phyloP scores from a whole-genome alignment of 1,284 basidiomycete genomes.

The Ustilago cynodontis region DNA sequence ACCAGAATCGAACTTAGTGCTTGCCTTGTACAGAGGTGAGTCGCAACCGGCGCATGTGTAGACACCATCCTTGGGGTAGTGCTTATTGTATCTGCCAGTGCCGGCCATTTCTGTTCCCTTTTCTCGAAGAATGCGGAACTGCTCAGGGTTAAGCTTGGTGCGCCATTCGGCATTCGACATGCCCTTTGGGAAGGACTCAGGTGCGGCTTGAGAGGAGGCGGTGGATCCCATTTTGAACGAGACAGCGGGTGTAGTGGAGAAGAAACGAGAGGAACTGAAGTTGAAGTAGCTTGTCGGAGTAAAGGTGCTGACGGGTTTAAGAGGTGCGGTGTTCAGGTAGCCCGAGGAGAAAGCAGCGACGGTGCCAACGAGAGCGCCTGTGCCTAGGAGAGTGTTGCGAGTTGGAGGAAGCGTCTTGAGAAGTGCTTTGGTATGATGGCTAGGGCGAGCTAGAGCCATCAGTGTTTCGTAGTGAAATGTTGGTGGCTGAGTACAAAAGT shows the following conservation, averaged over 20 bases:
- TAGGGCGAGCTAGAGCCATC: conserved; percentile 42
- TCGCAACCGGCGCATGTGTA: conserved; percentile 74
- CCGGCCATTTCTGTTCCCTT: conserved; percentile 87
- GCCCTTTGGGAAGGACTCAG: conserved; percentile 52
- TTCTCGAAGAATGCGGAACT: conserved; percentile 87
- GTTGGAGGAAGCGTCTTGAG: conserved; percentile 30
- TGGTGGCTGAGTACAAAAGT: not conserved
- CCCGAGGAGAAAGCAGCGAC: conserved; percentile 31
- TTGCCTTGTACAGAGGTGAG: conserved; percentile 74
- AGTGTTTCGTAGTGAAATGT: not conserved
- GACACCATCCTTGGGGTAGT: conserved; percentile 75
- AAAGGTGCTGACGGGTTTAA: conserved; percentile 4
- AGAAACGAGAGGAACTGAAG: conserved; percentile 14
- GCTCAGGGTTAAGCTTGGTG: conserved; percentile 82
- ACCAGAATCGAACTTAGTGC: conserved; percentile 90
- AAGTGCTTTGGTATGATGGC: conserved; percentile 18
- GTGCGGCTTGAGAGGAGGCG: conserved; percentile 38
- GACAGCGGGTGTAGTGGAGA: conserved; percentile 10
- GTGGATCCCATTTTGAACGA: conserved; percentile 48
- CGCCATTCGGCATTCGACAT: conserved; percentile 89
- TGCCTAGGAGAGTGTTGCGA: conserved; percentile 28
- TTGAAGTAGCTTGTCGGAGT: not conserved
- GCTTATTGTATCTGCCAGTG: conserved; percentile 83
- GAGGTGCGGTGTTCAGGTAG: conserved; percentile 5
- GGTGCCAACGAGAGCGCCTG: conserved; percentile 31